A percentile compares a stretch with the other conserved stretches of the same genome.
Evolutionary conservation across 2,329 filamentous ascomycete genomes (phyloP).

Genomic region (Sporothrix phasma): DNA sequence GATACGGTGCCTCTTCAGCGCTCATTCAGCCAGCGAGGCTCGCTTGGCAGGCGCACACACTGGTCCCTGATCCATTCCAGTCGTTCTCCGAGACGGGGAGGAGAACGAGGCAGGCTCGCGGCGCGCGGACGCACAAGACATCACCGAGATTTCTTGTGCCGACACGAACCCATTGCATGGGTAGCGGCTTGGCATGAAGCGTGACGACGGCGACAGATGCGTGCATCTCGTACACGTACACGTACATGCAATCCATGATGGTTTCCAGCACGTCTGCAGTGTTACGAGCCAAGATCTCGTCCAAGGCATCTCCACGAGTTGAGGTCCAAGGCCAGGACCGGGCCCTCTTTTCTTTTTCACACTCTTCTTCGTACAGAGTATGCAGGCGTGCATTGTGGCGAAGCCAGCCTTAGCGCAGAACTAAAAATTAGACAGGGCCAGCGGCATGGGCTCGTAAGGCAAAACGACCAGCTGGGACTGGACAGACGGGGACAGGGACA

Average conservation of each 20-base stretch:
- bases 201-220: too few species aligned
- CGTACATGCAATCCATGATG: too few species aligned
- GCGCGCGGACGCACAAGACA: neutral
- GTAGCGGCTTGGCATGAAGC: neutral
- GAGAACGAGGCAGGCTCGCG: neutral
- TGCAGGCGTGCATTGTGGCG: constrained; percentile 2
- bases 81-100: too few species aligned
- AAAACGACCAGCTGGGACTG: constrained; percentile 1
- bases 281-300: too few species aligned
- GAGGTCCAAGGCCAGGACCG: neutral
- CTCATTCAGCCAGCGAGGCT: too few species aligned
- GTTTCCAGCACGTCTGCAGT: too few species aligned
- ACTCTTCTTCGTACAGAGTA: too few species aligned
- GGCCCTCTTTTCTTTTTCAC: neutral
- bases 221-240: neutral
- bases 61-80: too few species aligned
- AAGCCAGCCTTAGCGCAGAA: constrained; percentile 6
- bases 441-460: neutral
- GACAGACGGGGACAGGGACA: neutral
- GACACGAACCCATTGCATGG: neutral
- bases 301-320: too few species aligned
- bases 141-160: neutral
- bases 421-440: neutral
- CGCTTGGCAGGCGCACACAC: too few species aligned
- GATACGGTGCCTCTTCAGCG: too few species aligned